A percentile compares a stretch with the other conserved stretches of the same genome.
phyloP scores from a whole-genome alignment of 257 asterid genomes.

The Solanum ossicruentum region DNA sequence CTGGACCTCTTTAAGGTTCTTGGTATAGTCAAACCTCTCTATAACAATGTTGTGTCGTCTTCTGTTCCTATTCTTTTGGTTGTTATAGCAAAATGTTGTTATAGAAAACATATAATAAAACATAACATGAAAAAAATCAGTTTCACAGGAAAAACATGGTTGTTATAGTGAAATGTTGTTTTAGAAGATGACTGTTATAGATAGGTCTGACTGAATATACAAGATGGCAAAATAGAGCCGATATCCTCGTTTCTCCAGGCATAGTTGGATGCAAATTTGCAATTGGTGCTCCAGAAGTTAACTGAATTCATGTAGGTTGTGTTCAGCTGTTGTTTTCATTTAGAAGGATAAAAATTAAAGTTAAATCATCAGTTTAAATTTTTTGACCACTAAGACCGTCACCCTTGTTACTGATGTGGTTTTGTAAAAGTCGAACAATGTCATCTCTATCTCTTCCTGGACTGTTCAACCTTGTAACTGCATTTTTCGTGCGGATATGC shows the following conservation, averaged over 20 bases:
- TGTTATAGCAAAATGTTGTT: no score
- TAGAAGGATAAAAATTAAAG: background rate
- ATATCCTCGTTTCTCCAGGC: background rate
- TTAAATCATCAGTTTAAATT: background rate
- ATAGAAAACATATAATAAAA: no score
- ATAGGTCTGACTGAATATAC: background rate
- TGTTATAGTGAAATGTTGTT: no score
- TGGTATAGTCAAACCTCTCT: background rate
- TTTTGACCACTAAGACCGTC: background rate
- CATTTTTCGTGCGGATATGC: background rate
- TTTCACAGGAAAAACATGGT: no score
- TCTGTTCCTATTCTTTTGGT: no score
- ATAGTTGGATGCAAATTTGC: background rate
- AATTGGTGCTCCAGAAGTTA: background rate
- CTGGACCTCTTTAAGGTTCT: background rate
- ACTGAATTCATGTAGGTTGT: background rate
- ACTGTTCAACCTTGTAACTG: background rate
- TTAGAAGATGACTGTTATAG: no score
- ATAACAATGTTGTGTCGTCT: no score
- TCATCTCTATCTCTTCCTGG: background rate
- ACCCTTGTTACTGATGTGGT: background rate
- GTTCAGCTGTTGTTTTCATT: background rate
- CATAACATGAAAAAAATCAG: no score
- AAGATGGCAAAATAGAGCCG: background rate
- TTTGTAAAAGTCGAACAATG: background rate